Base-by-base conservation (phyloP, 306 rosid species). In the Prunus mira region DNA sequence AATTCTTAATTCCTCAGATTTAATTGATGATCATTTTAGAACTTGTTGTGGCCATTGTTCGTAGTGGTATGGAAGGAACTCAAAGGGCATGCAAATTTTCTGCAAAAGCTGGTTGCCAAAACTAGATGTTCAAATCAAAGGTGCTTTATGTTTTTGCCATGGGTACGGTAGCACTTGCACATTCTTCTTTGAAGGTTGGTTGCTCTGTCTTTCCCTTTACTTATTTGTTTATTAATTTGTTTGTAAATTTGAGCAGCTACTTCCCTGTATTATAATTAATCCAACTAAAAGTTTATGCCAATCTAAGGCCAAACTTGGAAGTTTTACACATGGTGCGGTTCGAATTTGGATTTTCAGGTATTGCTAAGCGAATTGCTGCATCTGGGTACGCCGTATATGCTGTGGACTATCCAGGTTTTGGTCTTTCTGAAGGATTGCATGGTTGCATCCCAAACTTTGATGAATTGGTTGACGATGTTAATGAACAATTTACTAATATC, bases 151-250 rank as follows among this genome's bases (percentile, higher is more conserved):
- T 81, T 92, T 87, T 67, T 87, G 96, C 80, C 97, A 90, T 83
- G 96, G 96, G 1, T 92, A 89, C 79, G 93, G 93, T 30, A 87
- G 86, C 72, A 92, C 97, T 64, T 86, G 97, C 83, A 88, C 97
- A 20, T 90, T 77, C 79, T 87, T 92, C 87, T 92, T 92, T 83
- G 96, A 87, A 82, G 96, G 96, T 88, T 67, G 65, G 87, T 58
- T n/a, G 5, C 46, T 17, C 4, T 38, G 20, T 38, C 34, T 63
- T 19, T 46, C 22, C 15, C 17, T 73, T 43, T 34, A 6, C 43
- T 34, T 6, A 34, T 34, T 34, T 34, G 41, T 34, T 34, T 34
- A 6, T 6, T 5, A 34, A 34, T 34, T 34, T 34, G 43, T 34
- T 34, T 34, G 43, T 6, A 34, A 34, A 34, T 34, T 34, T 34